Evolutionary conservation across 2,329 filamentous ascomycete species (phyloP), one percentile per base, ranked within the genome.

Genomic region (Coniochaeta sp.): DNA sequence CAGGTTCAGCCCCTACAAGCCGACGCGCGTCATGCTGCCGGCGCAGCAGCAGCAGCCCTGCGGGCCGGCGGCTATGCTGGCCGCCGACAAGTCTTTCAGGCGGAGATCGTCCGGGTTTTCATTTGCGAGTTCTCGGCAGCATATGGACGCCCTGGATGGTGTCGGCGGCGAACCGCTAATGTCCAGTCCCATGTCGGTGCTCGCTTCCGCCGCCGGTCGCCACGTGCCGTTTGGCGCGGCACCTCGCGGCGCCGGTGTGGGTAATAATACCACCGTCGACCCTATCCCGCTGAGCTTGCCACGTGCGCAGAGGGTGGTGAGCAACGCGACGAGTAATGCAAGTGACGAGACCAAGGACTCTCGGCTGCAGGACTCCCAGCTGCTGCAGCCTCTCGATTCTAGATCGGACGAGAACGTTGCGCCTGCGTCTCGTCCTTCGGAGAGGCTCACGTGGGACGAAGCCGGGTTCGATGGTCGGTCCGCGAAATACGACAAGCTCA

Each of bases 1-100:
- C 22, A 85, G 87, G 22, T 99, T 91, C 71, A 90, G 87, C 59
- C 81, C 87, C 1, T 98, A 96, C 76, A 96, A 93, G 71, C 84
- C 89, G 3, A 74, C 80, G 40, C 76, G 82, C 7, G 76, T 79
- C 34, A 82, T 82, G 79, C 74, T 77, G 44, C 74, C 76, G 17
- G 22, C 70, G 65, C 0, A 60, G 54, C 16, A 60, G 54, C 16
- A 52, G 55, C 38, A 69, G 50, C 71, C 76, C 0, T 66, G 65
- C 1, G 69, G 71, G 4, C 78, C 2, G 79, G 75, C 36, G 1
- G 77, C 82, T 24, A 81, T 75, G 62, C 72, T 85, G 2, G 79
- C 79, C n/a, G 78, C 78, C 28, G 87, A 89, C 44, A 86, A 84
- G 67, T 81, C 82, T 3, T 81, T 77, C 59, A 77, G 82, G 59